Conservation (phyloP, 2,329 filamentous ascomycete genomes). For the Orbilia ellipsospora region DNA sequence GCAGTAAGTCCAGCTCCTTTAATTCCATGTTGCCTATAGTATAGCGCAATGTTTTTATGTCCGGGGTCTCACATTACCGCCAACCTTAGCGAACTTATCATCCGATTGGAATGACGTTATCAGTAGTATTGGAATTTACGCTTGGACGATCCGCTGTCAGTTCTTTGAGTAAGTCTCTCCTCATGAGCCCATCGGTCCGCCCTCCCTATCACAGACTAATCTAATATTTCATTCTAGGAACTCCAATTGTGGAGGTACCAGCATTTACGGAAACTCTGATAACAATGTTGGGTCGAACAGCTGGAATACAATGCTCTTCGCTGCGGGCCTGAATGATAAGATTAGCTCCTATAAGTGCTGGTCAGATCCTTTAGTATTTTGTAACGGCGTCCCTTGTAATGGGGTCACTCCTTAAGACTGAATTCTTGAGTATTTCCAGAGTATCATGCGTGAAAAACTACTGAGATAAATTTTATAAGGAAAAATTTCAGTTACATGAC, state of each 20-base stretch:
- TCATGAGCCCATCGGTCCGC: neutral
- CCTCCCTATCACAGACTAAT: neutral
- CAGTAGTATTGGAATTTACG: slow-evolving; percentile 19
- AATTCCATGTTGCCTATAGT: neutral
- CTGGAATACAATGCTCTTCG: slow-evolving; percentile 15
- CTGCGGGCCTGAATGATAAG: slow-evolving; percentile 12
- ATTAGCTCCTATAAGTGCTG: slow-evolving; percentile 38
- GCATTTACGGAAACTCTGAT: slow-evolving; percentile 21
- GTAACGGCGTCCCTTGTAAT: slow-evolving; percentile 11
- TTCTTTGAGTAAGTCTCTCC: slow-evolving; percentile 25
- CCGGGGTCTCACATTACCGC: neutral
- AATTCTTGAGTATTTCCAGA: neutral
- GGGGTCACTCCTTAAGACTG: neutral
- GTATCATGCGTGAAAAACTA: neutral
- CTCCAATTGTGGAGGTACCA: slow-evolving; percentile 22
- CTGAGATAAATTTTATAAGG: no score
- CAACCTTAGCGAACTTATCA: slow-evolving; percentile 18
- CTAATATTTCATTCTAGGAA: slow-evolving; percentile 8
- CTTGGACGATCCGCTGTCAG: slow-evolving; percentile 4
- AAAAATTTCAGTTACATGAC: no score
- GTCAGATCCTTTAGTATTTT: slow-evolving; percentile 21
- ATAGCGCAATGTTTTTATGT: neutral
- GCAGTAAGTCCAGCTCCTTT: slow-evolving; percentile 14
- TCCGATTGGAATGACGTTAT: slow-evolving; percentile 27
- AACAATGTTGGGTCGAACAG: slow-evolving; percentile 18